Conservation (phyloP, 768 basidiomycete genomes). For the Clitopilus passeckerianus region DNA sequence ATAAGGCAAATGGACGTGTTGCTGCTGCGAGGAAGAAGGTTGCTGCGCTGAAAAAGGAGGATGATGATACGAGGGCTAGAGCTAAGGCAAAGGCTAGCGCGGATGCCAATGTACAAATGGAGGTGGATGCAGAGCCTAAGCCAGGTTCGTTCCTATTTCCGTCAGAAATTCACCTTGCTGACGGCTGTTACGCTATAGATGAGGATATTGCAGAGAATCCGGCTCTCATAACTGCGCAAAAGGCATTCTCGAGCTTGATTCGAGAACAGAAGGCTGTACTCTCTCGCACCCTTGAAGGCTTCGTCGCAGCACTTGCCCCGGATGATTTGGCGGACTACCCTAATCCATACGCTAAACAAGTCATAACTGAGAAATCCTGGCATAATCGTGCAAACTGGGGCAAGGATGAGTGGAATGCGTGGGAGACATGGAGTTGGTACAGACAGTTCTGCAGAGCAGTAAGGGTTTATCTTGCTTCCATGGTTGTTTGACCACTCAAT, state of each 20-base stretch:
- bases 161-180: too few relatives aligned
- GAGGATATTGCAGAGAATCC: conserved; percentile 52
- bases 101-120: conserved; percentile 44
- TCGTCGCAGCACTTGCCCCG: conserved; percentile 59
- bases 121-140: conserved; percentile 64
- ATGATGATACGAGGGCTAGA: conserved; percentile 78
- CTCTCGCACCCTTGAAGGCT: conserved; percentile 69
- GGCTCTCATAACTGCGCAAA: conserved; percentile 64
- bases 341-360: conserved; percentile 46
- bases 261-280: conserved; percentile 74
- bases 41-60: conserved; percentile 74
- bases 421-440: conserved; percentile 93
- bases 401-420: conserved; percentile 72
- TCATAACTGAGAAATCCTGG: conserved; percentile 69
- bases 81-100: conserved; percentile 60
- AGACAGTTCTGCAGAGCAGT: conserved; percentile 83
- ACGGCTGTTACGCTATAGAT: conserved; percentile 27
- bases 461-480: conserved; percentile 19
- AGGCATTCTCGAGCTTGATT: conserved; percentile 70
- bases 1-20: conserved; percentile 90
- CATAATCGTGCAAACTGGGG: conserved; percentile 64
- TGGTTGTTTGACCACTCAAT: not conserved
- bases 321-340: conserved; percentile 33
- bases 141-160: conserved; percentile 25
- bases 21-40: conserved; percentile 73